Conservation (phyloP, 306 rosid genomes). For the Erythrophleum fordii region DNA sequence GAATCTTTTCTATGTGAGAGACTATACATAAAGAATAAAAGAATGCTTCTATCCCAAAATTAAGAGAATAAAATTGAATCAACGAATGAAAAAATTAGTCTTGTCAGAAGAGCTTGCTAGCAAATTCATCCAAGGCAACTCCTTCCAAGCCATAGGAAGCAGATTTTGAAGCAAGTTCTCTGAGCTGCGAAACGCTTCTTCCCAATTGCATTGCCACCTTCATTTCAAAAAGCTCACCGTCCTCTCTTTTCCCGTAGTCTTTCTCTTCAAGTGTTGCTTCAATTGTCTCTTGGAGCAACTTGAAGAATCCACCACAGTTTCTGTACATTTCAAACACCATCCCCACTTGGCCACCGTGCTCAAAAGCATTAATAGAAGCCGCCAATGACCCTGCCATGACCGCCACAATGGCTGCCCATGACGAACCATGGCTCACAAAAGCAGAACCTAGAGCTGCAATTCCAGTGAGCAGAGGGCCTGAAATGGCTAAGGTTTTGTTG, state of each 20-base stretch:
- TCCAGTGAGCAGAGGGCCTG: slow-evolving; percentile 60
- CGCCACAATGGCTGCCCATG: neutral
- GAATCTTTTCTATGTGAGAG: too few relatives aligned
- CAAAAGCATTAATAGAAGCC: neutral
- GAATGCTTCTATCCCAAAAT: too few relatives aligned
- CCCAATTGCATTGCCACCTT: slow-evolving; percentile 64
- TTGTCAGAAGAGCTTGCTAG: slow-evolving; percentile 42
- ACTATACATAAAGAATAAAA: neutral
- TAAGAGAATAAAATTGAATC: too few relatives aligned
- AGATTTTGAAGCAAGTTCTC: slow-evolving; percentile 48
- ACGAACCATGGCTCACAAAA: slow-evolving; percentile 41
- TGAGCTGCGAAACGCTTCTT: slow-evolving; percentile 57
- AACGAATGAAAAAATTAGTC: neutral
- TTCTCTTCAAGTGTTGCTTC: neutral
- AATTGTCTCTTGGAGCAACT: neutral
- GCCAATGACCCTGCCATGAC: neutral
- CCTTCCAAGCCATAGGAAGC: slow-evolving; percentile 42
- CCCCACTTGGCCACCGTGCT: slow-evolving; percentile 4
- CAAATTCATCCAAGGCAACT: slow-evolving; percentile 50
- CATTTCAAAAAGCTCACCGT: slow-evolving; percentile 32
- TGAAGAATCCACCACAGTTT: slow-evolving; percentile 1
- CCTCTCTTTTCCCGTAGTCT: neutral
- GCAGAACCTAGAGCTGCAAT: slow-evolving; percentile 52
- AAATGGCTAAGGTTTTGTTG: slow-evolving; percentile 49
- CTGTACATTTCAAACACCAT: slow-evolving; percentile 21